Evolutionary conservation across 2,329 filamentous ascomycete species (phyloP), one percentile per base, ranked within the genome.

Genomic region (Rosellinia necatrix): DNA sequence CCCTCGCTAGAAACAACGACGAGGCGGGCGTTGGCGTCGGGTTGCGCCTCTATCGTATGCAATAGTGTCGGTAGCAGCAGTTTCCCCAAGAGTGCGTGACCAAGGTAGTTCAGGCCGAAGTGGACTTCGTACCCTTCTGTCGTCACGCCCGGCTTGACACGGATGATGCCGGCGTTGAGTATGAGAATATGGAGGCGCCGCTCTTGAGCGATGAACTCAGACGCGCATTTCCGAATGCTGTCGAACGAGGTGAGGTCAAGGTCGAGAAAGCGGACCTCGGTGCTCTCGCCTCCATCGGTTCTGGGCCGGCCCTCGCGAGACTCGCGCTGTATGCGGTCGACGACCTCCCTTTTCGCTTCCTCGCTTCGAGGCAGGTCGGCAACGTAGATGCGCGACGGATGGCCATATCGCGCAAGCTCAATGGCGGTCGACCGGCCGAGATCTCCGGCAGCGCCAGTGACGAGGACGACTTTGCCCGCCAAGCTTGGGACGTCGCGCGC

Each of bases 1-100:
- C 57, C 64, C 21, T 65, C 55, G 12, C 68, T 71, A 8, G 58
- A 62, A 13, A 66, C 58, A 8, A 65, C 42, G 9, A 69, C 57
- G 6, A 71, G 40, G 7, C 70, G 62, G 6, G 59, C 63, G 15
- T 68, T 62, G 17, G 29, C 12, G 12, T 9, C 24, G 10, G 15
- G 5, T 1, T 41, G 30, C 13, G 2, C 1, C 25, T 41, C 22
- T 15, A 29, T 27, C 9, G 43, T 53, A 2, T 19, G 6, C 48
- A 37, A 9, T 41, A 62, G 5, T 24, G 3, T 19, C 1, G 53
- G 43, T 7, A 58, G 21, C 13, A 61, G 22, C 1, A 53, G 46
- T 25, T 17, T 46, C 9, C 35, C 15, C 13, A 63, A 25, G 3
- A 62, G 54, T 3, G 60, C 60, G 19, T 61, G 51, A 13, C 56